phyloP scores from a whole-genome alignment of 2,329 filamentous ascomycete species.

The Aphanoascus verrucosus region DNA sequence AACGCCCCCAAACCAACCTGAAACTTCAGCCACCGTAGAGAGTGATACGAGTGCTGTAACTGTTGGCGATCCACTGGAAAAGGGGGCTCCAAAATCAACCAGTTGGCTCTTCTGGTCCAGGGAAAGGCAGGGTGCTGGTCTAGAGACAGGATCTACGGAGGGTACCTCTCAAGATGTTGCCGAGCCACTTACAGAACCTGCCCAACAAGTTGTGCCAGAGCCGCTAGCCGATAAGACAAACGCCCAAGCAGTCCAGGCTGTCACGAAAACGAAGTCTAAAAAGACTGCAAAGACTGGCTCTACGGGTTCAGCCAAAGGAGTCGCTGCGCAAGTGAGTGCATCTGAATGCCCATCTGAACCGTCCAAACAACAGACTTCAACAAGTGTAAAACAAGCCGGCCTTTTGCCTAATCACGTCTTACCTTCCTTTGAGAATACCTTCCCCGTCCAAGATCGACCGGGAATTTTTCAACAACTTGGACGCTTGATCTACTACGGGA shows the following conservation, averaged over 20 bases:
- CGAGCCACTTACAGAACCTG: no score
- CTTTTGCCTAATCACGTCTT: constrained; percentile 39
- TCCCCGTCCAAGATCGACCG: constrained; percentile 39
- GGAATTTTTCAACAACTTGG: constrained; percentile 53
- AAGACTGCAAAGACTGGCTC: constrained; percentile 18
- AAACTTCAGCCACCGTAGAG: background rate
- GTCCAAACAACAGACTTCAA: background rate
- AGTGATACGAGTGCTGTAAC: background rate
- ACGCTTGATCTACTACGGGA: constrained; percentile 41
- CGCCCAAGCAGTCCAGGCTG: background rate
- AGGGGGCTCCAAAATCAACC: constrained; percentile 23
- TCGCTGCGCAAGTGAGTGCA: background rate
- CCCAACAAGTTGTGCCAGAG: background rate
- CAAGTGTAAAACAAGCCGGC: constrained; percentile 18
- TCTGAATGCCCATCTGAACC: constrained; percentile 13
- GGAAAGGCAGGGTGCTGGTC: constrained; percentile 23
- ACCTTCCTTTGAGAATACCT: constrained; percentile 40
- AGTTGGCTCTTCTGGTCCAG: constrained; percentile 36
- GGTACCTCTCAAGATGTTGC: constrained; percentile 5
- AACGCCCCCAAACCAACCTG: background rate
- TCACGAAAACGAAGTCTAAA: constrained; percentile 17
- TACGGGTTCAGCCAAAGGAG: background rate
- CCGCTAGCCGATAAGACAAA: background rate
- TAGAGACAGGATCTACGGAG: constrained; percentile 19
- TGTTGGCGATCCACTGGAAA: background rate